These are phyloP conservation scores for Nepenthes mirabilis DNA, from an alignment of 148 eudicot species.

Conservation along the genomic window DNA sequence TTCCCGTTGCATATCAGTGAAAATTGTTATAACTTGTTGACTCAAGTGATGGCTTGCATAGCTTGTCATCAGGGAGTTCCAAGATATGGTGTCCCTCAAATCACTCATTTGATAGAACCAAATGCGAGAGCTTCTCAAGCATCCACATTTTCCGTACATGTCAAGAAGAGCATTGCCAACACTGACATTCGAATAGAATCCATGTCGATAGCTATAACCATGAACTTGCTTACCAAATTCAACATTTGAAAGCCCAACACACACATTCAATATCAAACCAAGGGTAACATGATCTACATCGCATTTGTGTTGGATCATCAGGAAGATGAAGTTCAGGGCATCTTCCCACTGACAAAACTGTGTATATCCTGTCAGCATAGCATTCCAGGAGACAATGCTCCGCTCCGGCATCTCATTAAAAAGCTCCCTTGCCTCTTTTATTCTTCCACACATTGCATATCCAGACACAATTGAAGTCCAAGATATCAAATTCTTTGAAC, in stretches of 20 bases:
- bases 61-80: slow-evolving; percentile 55
- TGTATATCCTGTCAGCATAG: slow-evolving; percentile 62
- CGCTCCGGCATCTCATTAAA: slow-evolving; percentile 61
- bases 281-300: slow-evolving; percentile 35
- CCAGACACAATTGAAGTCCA: slow-evolving; percentile 61
- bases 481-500: slow-evolving; percentile 29
- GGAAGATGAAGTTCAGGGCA: slow-evolving; percentile 39
- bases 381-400: slow-evolving; percentile 60
- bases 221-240: slow-evolving; percentile 74
- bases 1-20: slow-evolving; percentile 50
- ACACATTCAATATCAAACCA: slow-evolving; percentile 42
- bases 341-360: slow-evolving; percentile 40
- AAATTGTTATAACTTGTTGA: slow-evolving; percentile 40
- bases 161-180: slow-evolving; percentile 61
- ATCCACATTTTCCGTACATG: slow-evolving; percentile 78
- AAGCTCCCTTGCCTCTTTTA: slow-evolving; percentile 44
- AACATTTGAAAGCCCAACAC: slow-evolving; percentile 47
- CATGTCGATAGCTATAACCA: slow-evolving; percentile 45
- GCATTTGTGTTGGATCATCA: slow-evolving; percentile 22
- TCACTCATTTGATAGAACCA: slow-evolving; percentile 52
- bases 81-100: slow-evolving; percentile 42
- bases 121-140: slow-evolving; percentile 28
- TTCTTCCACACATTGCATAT: slow-evolving; percentile 40
- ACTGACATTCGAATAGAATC: slow-evolving; percentile 18
- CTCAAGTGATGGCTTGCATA: slow-evolving; percentile 37